Conservation (phyloP, 202 grass and related monocot species). For the Tripidium arundinaceum region DNA sequence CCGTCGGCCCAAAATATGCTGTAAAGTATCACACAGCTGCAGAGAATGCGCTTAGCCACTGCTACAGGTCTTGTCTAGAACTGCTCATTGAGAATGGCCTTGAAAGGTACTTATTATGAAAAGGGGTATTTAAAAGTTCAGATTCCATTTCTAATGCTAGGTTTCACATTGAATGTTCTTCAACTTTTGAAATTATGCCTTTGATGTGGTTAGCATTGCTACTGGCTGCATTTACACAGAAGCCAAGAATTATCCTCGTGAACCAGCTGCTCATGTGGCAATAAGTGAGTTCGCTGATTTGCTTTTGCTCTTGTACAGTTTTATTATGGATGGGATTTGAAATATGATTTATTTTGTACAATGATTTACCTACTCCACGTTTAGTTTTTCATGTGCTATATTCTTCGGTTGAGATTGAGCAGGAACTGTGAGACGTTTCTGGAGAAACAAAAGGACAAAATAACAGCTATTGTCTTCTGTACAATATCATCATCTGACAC, state of each 20-base stretch:
- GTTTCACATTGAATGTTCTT: not conserved
- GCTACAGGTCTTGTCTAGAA: conserved; percentile 93
- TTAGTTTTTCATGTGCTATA: conserved; percentile 15
- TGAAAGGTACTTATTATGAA: conserved; percentile 51
- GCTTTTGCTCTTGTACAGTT: not conserved
- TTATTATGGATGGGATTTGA: not conserved
- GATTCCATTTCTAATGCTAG: not conserved
- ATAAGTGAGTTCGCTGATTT: conserved; percentile 69
- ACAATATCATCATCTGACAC: conserved; percentile 72
- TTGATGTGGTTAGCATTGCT: conserved; percentile 67
- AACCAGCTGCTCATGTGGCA: conserved; percentile 91
- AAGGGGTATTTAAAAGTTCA: not conserved
- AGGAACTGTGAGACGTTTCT: conserved; percentile 90
- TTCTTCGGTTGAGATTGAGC: conserved; percentile 32
- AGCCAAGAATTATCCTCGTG: conserved; percentile 88
- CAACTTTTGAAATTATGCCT: conserved; percentile 17
- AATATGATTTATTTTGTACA: conserved; percentile 11
- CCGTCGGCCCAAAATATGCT: conserved; percentile 94
- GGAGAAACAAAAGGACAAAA: conserved; percentile 95
- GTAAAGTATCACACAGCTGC: conserved; percentile 97
- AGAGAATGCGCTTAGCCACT: conserved; percentile 95
- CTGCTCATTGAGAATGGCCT: conserved; percentile 90
- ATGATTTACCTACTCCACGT: not conserved
- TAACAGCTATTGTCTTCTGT: conserved; percentile 84
- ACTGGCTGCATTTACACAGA: conserved; percentile 95